Evolutionary conservation across 23 red algal species (phyloP), one percentile per base, ranked within the genome.

Genomic region (Cyanidiococcus yangmingshanensis): DNA sequence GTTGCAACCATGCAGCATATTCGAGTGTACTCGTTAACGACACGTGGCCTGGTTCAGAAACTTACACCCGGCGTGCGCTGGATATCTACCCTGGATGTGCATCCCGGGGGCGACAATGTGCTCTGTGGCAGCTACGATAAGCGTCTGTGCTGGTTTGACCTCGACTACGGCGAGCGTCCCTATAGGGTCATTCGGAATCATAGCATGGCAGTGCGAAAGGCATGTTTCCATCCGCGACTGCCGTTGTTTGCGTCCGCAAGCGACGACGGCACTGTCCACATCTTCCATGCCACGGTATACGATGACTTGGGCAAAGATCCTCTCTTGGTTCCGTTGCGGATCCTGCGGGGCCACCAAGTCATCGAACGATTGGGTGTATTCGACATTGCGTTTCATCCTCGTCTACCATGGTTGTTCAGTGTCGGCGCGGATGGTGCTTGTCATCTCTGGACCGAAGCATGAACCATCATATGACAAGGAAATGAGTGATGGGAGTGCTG

Each of bases 231-330:
- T 58, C 82, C 82, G 1, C 36, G 74, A 30, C 77, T 96, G 51
- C 87, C 92, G 1, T 57, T 96, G 76, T 96, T 96, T 80, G 92
- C 92, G n/a, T 83, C 83, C 74, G 79, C 40, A 33, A 58, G 76
- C 34, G 92, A 96, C 80, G 84, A 90, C 40, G 80, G 82, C 37
- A 84, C 80, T 35, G 82, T 83, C 51, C 87, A 89, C 74, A 80
- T 96, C 37, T 96, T 89, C 27, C 92, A 96, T 59, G 92, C 68
- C 1, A 88, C 85, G 1, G 92, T 96, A 17, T 96, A 90, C 68
- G 88, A 96, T 68, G 87, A 90, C 45, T 58, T 96, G 33, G 57
- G 76, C 2, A 79, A 90, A 74, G 86, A 96, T 50, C 86, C 92
- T n/a, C 74, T 96, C 18, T 87, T 96, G 31, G 92, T 96, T 40